Conservation (phyloP, 202 grass and related monocot genomes). For the Carex sylvatica region DNA sequence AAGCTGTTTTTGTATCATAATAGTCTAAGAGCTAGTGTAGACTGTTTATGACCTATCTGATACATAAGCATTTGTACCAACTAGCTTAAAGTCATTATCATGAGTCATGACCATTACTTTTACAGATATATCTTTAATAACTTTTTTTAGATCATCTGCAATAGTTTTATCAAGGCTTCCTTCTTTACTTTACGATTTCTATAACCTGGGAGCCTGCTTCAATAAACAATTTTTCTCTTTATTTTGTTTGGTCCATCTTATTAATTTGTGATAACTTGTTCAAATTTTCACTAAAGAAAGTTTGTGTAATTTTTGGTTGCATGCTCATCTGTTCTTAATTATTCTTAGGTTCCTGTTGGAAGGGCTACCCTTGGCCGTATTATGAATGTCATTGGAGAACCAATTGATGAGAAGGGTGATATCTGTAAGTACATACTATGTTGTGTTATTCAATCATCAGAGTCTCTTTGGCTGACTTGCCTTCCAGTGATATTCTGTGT, state of each 20-base stretch:
- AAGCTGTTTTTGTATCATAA: background rate
- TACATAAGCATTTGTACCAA: background rate
- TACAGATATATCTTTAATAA: background rate
- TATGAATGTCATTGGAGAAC: constrained; percentile 92
- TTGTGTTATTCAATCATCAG: background rate
- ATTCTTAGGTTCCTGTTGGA: constrained; percentile 80
- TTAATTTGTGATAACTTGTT: background rate
- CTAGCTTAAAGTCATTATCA: background rate
- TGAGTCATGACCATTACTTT: background rate
- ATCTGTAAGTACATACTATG: constrained; percentile 56
- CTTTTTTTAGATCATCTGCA: background rate
- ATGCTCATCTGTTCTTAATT: constrained; percentile 14
- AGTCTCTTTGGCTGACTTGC: background rate
- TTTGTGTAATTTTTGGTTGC: background rate
- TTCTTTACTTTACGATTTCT: background rate
- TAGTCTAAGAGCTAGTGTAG: background rate
- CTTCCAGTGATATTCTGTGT: background rate
- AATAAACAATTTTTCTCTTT: background rate
- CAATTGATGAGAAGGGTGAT: constrained; percentile 84
- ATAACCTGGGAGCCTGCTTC: background rate
- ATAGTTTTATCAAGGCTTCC: background rate
- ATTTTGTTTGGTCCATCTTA: background rate
- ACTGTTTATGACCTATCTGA: background rate
- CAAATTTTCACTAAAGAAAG: background rate
- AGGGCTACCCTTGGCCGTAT: constrained; percentile 88